Percentiles rank a stretch among this genome's conserved stretches.
phyloP scores from a whole-genome alignment of 331 rosid species.

The Pyracantha coccinea region DNA sequence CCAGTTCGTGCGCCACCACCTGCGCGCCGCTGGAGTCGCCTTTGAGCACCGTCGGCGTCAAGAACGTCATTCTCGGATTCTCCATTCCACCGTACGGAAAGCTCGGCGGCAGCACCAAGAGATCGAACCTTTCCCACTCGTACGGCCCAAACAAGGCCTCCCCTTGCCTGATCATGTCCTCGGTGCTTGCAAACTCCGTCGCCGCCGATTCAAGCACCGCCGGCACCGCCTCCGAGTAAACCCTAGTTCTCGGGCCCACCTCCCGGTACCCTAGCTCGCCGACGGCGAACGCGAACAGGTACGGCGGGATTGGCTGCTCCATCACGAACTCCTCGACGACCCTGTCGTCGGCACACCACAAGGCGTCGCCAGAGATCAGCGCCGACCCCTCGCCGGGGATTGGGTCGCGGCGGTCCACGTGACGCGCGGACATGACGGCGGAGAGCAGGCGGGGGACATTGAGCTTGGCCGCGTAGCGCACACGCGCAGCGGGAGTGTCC shows the following conservation, averaged over 20 bases:
- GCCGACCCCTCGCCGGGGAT: conserved; percentile 27
- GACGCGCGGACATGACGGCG: conserved; percentile 75
- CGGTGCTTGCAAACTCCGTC: conserved; percentile 69
- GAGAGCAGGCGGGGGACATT: conserved; percentile 56
- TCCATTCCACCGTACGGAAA: conserved; percentile 95
- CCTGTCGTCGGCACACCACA: conserved; percentile 57
- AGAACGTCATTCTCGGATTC: conserved; percentile 90
- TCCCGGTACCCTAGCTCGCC: conserved; percentile 69
- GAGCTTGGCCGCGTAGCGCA: conserved; percentile 42
- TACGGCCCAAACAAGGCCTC: conserved; percentile 71
- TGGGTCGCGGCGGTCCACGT: conserved; percentile 38
- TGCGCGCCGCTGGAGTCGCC: conserved; percentile 86
- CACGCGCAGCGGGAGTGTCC: conserved; percentile 86
- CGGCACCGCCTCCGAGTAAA: conserved; percentile 56
- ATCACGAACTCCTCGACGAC: conserved; percentile 83
- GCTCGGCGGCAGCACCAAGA: conserved; percentile 86
- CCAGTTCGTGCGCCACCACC: conserved; percentile 92
- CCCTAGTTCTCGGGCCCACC: conserved; percentile 88
- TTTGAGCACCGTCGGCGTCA: conserved; percentile 83
- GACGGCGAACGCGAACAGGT: conserved; percentile 78
- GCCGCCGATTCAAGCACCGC: conserved; percentile 58
- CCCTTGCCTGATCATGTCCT: conserved; percentile 79
- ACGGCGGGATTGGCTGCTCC: conserved; percentile 86
- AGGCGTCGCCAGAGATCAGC: conserved; percentile 26
- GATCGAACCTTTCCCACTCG: conserved; percentile 86